Conservation (phyloP, 2,329 filamentous ascomycete species). For the Trichophyton rubrum region DNA sequence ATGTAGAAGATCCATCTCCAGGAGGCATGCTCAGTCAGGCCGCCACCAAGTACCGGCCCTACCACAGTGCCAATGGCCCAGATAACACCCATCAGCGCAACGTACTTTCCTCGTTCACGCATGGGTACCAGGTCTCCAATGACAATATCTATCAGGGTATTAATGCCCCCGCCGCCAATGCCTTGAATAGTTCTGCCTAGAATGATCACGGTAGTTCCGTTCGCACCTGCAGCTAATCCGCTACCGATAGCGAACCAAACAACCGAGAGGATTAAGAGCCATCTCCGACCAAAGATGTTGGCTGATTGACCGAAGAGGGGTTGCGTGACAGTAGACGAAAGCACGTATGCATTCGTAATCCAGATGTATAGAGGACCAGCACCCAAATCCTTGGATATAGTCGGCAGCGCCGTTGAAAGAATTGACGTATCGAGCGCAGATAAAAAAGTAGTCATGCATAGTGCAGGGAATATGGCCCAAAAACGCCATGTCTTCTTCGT, state of each 20-base stretch:
- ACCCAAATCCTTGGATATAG: not conserved
- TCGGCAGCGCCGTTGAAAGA: not conserved
- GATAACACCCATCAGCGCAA: not conserved
- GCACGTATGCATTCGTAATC: not conserved
- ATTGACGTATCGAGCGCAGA: not conserved
- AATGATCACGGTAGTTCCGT: not conserved
- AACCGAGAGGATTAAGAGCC: slow-evolving; percentile 29
- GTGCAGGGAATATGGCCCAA: not conserved
- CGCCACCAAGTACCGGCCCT: not conserved
- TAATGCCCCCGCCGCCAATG: not conserved
- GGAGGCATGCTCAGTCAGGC: not conserved
- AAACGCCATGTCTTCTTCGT: not conserved
- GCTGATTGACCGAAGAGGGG: slow-evolving; percentile 41
- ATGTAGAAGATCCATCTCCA: slow-evolving; percentile 23
- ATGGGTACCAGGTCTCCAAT: not conserved
- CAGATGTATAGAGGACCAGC: not conserved
- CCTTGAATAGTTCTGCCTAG: not conserved
- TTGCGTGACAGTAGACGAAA: slow-evolving; percentile 24
- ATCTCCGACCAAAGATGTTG: slow-evolving; percentile 41
- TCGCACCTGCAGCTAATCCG: not conserved
- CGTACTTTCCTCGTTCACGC: not conserved
- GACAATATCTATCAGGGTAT: not conserved
- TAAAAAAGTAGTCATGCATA: not conserved
- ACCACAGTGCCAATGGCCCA: not conserved
- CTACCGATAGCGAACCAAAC: slow-evolving; percentile 28